Conservation (phyloP, 2,329 filamentous ascomycete species). For the Colletotrichum sp. region DNA sequence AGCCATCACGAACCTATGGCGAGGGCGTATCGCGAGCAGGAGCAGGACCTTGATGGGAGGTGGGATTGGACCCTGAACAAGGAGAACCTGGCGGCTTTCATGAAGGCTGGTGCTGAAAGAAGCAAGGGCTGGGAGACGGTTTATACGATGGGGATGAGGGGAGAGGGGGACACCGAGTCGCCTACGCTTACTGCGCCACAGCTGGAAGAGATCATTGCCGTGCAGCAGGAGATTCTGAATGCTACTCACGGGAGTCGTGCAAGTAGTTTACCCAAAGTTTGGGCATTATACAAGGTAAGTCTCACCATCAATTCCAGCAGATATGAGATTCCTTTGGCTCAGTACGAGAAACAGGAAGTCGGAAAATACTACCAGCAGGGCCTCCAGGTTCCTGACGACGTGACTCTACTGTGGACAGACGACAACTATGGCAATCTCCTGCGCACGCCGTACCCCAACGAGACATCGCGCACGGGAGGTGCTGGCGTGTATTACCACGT, state of each 20-base stretch:
- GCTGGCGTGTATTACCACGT: conserved; percentile 65
- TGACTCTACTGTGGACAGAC: conserved; percentile 68
- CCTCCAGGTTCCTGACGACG: conserved; percentile 64
- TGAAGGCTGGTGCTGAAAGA: conserved; percentile 55
- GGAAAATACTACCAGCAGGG: conserved; percentile 63
- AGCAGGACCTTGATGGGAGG: conserved; percentile 38
- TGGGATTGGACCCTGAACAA: conserved; percentile 64
- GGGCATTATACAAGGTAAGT: conserved; percentile 65
- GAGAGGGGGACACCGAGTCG: conserved; percentile 57
- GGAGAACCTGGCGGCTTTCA: conserved; percentile 55
- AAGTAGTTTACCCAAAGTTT: conserved; percentile 55
- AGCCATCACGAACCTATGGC: conserved; percentile 65
- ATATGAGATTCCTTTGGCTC: too few species aligned
- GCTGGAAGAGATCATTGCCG: conserved; percentile 43
- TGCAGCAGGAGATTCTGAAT: conserved; percentile 28
- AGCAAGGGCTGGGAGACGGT: conserved; percentile 57
- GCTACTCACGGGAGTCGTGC: conserved; percentile 23
- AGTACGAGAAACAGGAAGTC: conserved; percentile 39
- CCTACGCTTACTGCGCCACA: conserved; percentile 6
- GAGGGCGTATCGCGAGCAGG: conserved; percentile 48
- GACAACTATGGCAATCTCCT: conserved; percentile 69
- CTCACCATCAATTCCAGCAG: too few species aligned
- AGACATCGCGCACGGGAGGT: conserved; percentile 58
- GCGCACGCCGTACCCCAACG: conserved; percentile 59
- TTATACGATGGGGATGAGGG: conserved; percentile 59